Evolutionary conservation across 2,329 filamentous ascomycete genomes (phyloP).

Genomic region (Xylariaceae sp.): DNA sequence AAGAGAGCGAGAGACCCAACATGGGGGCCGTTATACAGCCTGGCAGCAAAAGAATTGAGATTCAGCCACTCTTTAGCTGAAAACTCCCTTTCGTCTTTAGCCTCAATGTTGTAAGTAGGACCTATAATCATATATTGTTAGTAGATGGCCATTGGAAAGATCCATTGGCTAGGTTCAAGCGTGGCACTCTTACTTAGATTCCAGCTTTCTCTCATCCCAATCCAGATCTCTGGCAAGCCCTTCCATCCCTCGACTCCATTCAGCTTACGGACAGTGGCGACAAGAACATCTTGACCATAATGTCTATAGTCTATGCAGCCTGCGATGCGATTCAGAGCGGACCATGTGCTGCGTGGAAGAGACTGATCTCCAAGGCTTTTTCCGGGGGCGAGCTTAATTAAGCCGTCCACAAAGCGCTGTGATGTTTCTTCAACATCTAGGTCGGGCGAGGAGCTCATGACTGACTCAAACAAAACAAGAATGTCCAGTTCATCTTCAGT

Average conservation of each 20-base stretch:
- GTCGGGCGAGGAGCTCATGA: background rate
- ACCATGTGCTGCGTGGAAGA: conserved; percentile 4
- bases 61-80: conserved; percentile 2
- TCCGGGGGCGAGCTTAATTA: background rate
- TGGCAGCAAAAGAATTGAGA: conserved; percentile 4
- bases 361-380: conserved; percentile 4
- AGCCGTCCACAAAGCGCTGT: conserved; percentile 7
- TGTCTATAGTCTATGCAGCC: conserved; percentile 4
- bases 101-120: background rate
- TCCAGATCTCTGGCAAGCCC: conserved; percentile 4
- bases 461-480: conserved; percentile 4
- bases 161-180: background rate
- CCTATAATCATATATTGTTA: background rate
- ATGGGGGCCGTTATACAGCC: conserved; percentile 3
- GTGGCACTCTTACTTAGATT: conserved; percentile 3
- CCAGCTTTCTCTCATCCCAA: conserved; percentile 7
- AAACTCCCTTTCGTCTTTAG: conserved; percentile 3
- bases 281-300: conserved; percentile 8
- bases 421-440: background rate
- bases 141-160: background rate
- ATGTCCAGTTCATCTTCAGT: conserved; percentile 1
- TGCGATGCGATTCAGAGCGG: conserved; percentile 6
- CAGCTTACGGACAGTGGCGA: conserved; percentile 5
- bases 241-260: conserved; percentile 6
- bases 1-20: background rate